These are phyloP conservation scores for Beauveria asiatica DNA, from an alignment of 2,329 filamentous ascomycete genomes.

Conservation along the genomic window DNA sequence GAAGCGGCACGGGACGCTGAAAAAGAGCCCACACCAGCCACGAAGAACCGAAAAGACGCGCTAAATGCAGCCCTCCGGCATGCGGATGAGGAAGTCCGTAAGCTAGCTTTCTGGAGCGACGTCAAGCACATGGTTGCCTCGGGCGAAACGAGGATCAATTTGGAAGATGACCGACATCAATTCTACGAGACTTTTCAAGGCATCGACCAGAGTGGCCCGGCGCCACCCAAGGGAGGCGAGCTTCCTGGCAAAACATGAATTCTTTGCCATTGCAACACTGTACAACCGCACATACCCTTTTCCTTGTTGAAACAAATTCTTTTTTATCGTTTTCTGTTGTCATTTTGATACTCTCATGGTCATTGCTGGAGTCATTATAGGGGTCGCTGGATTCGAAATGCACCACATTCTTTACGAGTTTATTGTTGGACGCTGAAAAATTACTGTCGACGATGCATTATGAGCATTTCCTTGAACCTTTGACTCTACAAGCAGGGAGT, in stretches of 20 bases:
- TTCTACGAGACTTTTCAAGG: conserved; percentile 39
- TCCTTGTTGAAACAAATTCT: background rate
- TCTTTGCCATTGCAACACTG: background rate
- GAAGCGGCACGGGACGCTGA: background rate
- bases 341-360: background rate
- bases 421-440: background rate
- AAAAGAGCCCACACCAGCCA: background rate
- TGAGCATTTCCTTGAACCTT: background rate
- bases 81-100: conserved; percentile 72
- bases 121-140: conserved; percentile 58
- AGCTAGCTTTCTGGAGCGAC: conserved; percentile 82
- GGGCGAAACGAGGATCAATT: conserved; percentile 37
- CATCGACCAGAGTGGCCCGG: conserved; percentile 44
- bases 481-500: background rate
- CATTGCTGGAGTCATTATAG: background rate
- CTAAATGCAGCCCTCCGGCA: conserved; percentile 67
- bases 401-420: background rate
- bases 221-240: conserved; percentile 25
- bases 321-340: background rate
- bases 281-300: background rate
- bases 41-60: conserved; percentile 46
- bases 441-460: background rate
- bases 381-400: background rate
- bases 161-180: conserved; percentile 26
- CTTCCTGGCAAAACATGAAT: conserved; percentile 9